Conservation (phyloP, 2,329 filamentous ascomycete genomes). For the Bertia moriformis region DNA sequence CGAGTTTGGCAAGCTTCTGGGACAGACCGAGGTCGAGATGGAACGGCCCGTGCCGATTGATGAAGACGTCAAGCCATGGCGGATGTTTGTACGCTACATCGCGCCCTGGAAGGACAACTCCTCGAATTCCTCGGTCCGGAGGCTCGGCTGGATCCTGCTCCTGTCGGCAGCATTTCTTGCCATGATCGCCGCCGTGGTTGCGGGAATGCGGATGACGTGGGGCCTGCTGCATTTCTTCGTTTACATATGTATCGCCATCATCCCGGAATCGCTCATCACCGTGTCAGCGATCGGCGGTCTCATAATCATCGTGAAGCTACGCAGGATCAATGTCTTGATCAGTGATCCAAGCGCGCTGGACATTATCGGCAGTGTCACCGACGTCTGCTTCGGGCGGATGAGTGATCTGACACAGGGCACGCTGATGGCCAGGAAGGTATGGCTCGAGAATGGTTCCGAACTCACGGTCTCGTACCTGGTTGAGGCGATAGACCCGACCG, state of each 20-base stretch:
- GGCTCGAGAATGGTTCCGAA: slow-evolving; percentile 37
- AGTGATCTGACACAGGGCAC: slow-evolving; percentile 53
- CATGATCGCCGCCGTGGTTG: slow-evolving; percentile 46
- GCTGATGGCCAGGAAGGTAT: slow-evolving; percentile 50
- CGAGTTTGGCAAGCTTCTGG: slow-evolving; percentile 63
- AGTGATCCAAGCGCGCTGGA: slow-evolving; percentile 38
- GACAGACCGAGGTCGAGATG: no score
- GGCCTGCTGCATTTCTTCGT: slow-evolving; percentile 48
- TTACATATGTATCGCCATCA: slow-evolving; percentile 47
- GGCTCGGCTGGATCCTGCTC: no score
- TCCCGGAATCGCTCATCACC: slow-evolving; percentile 52
- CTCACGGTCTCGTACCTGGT: slow-evolving; percentile 37
- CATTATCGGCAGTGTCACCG: slow-evolving; percentile 54
- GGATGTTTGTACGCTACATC: no score
- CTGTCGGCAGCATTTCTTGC: slow-evolving; percentile 49
- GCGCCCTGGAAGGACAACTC: no score
- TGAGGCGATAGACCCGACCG: slow-evolving; percentile 46
- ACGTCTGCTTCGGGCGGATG: slow-evolving; percentile 59
- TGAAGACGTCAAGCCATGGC: no score
- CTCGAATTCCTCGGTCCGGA: no score
- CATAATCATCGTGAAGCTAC: slow-evolving; percentile 53
- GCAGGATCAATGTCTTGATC: slow-evolving; percentile 9
- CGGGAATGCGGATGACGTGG: slow-evolving; percentile 33
- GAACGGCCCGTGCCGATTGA: no score
- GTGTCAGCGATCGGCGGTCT: no score